These are phyloP conservation scores for Erodium maritimum DNA, from an alignment of 345 rosid species.

Conservation along the genomic window DNA sequence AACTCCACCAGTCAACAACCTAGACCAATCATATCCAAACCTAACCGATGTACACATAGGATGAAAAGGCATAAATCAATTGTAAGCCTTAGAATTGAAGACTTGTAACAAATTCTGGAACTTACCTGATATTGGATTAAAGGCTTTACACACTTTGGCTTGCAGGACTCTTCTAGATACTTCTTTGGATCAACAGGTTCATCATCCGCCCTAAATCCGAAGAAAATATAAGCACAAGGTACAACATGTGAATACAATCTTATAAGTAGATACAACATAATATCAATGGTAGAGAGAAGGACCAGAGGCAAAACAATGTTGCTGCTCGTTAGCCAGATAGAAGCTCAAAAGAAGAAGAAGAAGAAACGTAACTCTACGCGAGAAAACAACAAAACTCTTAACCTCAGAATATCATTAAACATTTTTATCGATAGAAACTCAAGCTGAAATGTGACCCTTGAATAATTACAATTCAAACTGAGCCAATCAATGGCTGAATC, in stretches of 20 bases:
- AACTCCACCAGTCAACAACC: background rate
- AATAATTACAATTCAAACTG: background rate
- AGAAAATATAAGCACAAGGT: background rate
- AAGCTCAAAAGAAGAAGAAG: too few species aligned
- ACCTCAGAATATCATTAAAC: background rate
- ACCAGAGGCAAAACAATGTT: background rate
- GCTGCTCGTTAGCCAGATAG: too few species aligned
- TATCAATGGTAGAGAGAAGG: background rate
- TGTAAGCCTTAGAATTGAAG: background rate
- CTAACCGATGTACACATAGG: background rate
- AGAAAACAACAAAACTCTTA: background rate
- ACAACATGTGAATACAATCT: background rate
- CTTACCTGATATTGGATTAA: slow-evolving; percentile 40
- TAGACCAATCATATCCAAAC: background rate
- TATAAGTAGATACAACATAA: background rate
- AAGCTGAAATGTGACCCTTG: background rate
- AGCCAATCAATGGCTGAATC: background rate
- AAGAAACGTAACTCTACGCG: too few species aligned
- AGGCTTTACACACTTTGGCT: slow-evolving; percentile 55
- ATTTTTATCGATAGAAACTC: background rate
- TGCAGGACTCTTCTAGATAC: slow-evolving; percentile 50
- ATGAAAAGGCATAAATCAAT: background rate
- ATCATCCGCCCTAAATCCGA: slow-evolving; percentile 47
- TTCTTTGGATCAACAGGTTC: slow-evolving; percentile 54
- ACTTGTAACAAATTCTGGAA: background rate